phyloP scores from a whole-genome alignment of 192 early-diverging fungal genomes.

The Backusella westeae region DNA sequence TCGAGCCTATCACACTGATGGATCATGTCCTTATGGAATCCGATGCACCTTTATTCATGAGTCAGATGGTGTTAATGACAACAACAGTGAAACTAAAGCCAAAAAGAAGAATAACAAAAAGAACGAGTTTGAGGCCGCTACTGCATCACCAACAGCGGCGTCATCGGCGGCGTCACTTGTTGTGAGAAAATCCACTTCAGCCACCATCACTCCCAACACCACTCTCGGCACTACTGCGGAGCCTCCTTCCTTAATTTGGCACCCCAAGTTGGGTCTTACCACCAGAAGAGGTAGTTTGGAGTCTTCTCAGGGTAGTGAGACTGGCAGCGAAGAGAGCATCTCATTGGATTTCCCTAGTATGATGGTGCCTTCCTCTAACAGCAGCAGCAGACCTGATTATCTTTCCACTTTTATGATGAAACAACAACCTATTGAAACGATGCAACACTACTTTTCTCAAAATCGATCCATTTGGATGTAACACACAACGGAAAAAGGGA shows the following conservation, averaged over 20 bases:
- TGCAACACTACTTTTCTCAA: slow-evolving; percentile 5
- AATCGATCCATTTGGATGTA: slow-evolving; percentile 14
- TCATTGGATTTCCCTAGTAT: not conserved
- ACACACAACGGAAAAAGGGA: not conserved
- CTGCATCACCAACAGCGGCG: not conserved
- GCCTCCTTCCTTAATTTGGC: not conserved
- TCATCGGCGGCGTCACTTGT: not conserved
- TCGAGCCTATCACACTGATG: slow-evolving; percentile 84
- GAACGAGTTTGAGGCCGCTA: not conserved
- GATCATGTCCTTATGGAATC: slow-evolving; percentile 91
- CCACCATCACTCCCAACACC: not conserved
- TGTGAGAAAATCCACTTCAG: not conserved
- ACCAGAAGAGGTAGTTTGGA: not conserved
- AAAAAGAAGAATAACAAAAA: not conserved
- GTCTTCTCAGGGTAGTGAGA: slow-evolving; percentile 3
- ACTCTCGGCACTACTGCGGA: not conserved
- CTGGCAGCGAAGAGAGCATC: slow-evolving; percentile 4
- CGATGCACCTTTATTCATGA: slow-evolving; percentile 95
- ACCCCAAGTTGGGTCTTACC: not conserved
- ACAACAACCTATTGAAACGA: slow-evolving; percentile 16
- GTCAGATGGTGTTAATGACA: not conserved
- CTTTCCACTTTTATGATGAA: slow-evolving; percentile 2
- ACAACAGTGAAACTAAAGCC: not conserved
- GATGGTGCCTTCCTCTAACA: not conserved
- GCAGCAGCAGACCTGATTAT: slow-evolving; percentile 4